phyloP scores from a whole-genome alignment of 177 flowering plant species.

The Vitis hybrid region DNA sequence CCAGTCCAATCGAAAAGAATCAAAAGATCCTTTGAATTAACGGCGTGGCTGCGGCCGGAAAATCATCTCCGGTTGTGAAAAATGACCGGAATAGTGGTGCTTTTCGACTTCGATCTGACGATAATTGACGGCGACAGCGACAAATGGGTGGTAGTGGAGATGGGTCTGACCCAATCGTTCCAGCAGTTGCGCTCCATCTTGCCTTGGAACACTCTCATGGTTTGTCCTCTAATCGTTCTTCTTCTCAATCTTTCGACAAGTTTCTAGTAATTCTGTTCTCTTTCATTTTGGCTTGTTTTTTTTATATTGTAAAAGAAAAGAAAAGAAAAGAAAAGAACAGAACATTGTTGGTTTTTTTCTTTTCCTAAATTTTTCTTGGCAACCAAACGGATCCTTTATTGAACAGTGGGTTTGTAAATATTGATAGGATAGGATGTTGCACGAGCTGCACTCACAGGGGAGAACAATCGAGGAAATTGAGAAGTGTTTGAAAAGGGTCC shows the following conservation, averaged over 20 bases:
- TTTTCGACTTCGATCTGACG: conserved; percentile 87
- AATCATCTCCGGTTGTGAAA: conserved; percentile 1
- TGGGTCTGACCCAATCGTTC: conserved; percentile 65
- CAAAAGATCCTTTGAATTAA: no score
- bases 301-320: no score
- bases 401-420: conserved; percentile 1
- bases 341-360: neutral
- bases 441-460: conserved; percentile 65
- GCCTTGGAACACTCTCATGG: conserved; percentile 90
- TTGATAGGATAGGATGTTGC: conserved; percentile 67
- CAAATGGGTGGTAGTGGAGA: conserved; percentile 64
- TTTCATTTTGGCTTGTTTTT: neutral
- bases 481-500: conserved; percentile 47
- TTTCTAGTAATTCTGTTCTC: neutral
- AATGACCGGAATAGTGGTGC: conserved; percentile 52
- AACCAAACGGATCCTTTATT: neutral
- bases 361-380: neutral
- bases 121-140: conserved; percentile 83
- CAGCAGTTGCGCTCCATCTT: conserved; percentile 51
- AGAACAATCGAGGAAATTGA: conserved; percentile 55
- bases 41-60: neutral
- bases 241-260: neutral
- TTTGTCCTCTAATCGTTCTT: conserved; percentile 9
- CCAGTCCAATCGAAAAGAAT: no score
- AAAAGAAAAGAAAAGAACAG: no score